These are phyloP conservation scores for Dactylonectria macrodidyma DNA, from an alignment of 2,329 filamentous ascomycete species.

Conservation along the genomic window DNA sequence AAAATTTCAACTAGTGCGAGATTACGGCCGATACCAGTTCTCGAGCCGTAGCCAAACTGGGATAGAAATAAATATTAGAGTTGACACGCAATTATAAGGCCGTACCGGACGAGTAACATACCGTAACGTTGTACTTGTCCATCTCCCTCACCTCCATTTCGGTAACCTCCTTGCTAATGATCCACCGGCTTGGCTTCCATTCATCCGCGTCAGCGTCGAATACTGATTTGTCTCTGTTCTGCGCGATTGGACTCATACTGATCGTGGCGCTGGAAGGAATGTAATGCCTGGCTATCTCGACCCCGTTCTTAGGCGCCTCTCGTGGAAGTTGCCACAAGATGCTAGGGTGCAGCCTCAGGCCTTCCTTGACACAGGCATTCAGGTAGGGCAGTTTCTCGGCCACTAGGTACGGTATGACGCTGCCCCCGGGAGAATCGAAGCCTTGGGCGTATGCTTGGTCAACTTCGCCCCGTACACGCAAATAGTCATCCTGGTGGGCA, in stretches of 20 bases:
- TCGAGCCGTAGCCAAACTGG: not conserved
- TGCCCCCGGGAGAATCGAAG: not conserved
- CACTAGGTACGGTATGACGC: not conserved
- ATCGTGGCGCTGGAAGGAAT: not conserved
- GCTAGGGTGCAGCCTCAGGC: not conserved
- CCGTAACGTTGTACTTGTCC: constrained; percentile 4
- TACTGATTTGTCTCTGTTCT: not conserved
- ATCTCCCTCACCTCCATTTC: not conserved
- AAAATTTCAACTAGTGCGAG: not conserved
- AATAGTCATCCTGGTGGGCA: not conserved
- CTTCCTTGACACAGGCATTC: not conserved
- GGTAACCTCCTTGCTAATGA: not conserved
- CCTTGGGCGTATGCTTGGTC: not conserved
- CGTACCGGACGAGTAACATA: not conserved
- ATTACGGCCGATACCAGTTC: not conserved
- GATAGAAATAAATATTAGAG: not conserved
- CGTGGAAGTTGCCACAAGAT: not conserved
- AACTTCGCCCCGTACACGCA: not conserved
- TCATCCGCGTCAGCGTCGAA: not conserved
- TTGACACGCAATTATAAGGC: not conserved
- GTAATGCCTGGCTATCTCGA: not conserved
- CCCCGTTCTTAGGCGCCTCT: not conserved
- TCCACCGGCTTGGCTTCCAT: not conserved
- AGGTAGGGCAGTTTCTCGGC: not conserved
- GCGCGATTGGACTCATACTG: not conserved